Base-by-base conservation (phyloP, 148 eudicot species). In the Nepenthes mirabilis region DNA sequence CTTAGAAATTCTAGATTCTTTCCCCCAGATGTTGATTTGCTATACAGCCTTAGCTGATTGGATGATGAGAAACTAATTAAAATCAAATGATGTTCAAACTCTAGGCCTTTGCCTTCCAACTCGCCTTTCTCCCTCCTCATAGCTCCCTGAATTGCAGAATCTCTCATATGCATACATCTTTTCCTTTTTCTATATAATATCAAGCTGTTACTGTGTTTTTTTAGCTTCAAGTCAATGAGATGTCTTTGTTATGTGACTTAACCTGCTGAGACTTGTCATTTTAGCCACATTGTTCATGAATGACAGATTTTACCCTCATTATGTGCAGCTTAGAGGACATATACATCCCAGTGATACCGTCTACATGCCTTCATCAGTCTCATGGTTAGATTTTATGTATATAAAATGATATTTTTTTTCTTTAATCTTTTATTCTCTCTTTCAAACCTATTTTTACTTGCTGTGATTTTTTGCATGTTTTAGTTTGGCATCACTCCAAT, bases 301-400 rank as follows among this genome's bases (percentile, higher is more conserved):
- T 3, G 8, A 60, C 9, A 33, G 9, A 48, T 36, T 34, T 61
- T 61, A 10, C 37, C 36, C 43, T 50, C 35, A 23, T 68, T 35
- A 35, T 58, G 36, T 73, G 83, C 83, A 84, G 90, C 36, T 84
- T 62, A 72, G 45, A 65, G 72, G 81, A 58, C 71, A 62, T 61
- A 65, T 63, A 45, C 6, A 52, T 52, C 59, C 56, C 54, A 55
- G 72, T 61, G 13, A 51, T 4, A 68, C 67, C 37, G 55, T 70
- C 36, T 68, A 49, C 60, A 73, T 84, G 83, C 81, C 81, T 51
- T 84, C 90, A 56, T 81, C 90, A 55, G 53, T 84, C 56, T 81
- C 80, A 57, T 74, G 83, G 90, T 84, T 32, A 63, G 86, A 69
- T 36, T 52, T 49, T 58, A 33, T 59, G 52, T 33, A 56, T 58